These are phyloP conservation scores for Cutaneotrichosporon mucoides DNA, from an alignment of 1,284 basidiomycete species.

Conservation along the genomic window DNA sequence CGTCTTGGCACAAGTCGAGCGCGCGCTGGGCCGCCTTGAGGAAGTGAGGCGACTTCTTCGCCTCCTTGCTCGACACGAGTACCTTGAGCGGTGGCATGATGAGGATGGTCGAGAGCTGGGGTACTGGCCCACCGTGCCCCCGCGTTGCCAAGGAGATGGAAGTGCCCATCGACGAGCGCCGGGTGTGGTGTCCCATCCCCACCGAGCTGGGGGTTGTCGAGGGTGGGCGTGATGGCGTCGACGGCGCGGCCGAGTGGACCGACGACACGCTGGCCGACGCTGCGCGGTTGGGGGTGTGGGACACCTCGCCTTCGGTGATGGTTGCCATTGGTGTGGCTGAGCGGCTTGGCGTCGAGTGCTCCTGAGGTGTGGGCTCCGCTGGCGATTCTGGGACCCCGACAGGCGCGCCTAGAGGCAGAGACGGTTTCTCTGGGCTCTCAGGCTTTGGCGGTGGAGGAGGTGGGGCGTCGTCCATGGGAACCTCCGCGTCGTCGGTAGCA, in stretches of 20 bases:
- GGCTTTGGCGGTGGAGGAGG: conserved; percentile 8
- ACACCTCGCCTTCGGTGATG: neutral
- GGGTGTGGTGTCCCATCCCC: conserved; percentile 25
- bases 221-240: conserved; percentile 26
- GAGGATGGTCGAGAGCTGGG: conserved; percentile 51
- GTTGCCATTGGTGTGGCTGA: neutral
- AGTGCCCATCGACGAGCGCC: conserved; percentile 34
- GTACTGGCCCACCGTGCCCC: conserved; percentile 15
- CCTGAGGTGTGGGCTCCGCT: neutral
- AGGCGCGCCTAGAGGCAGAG: conserved; percentile 2
- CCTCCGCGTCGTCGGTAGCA: neutral
- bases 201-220: conserved; percentile 3
- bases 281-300: neutral
- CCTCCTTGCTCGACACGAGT: conserved; percentile 83
- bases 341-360: neutral
- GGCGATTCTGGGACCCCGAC: neutral
- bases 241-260: neutral
- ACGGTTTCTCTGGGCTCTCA: conserved; percentile 4
- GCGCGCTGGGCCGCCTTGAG: conserved; percentile 77
- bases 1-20: conserved; percentile 71
- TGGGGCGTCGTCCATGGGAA: conserved; percentile 7
- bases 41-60: conserved; percentile 73
- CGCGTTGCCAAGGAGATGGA: conserved; percentile 33
- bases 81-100: conserved; percentile 81
- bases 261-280: conserved; percentile 8